Percentiles rank a stretch among this genome's conserved stretches.
phyloP scores from a whole-genome alignment of 2,329 filamentous ascomycete species.

The Talaromyces amestolkiae region DNA sequence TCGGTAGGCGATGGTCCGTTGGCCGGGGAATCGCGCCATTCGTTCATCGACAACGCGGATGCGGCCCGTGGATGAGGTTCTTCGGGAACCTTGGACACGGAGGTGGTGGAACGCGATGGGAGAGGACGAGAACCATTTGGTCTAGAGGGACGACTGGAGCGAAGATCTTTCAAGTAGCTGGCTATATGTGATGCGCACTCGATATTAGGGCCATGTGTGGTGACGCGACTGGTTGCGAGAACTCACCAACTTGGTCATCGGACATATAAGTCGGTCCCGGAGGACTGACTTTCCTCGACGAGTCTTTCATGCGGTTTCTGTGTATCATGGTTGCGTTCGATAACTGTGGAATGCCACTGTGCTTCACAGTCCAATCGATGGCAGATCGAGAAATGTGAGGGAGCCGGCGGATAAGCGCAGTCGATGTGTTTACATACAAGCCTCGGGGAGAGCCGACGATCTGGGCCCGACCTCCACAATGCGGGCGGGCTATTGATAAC shows the following conservation, averaged over 20 bases:
- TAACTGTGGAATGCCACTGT: slow-evolving; percentile 12
- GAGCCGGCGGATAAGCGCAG: not conserved
- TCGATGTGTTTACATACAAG: slow-evolving; percentile 3
- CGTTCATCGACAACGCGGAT: slow-evolving; percentile 44
- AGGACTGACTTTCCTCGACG: slow-evolving; percentile 47
- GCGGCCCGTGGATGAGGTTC: slow-evolving; percentile 41
- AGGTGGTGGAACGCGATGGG: slow-evolving; percentile 34
- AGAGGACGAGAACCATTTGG: slow-evolving; percentile 61
- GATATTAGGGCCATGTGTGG: not conserved
- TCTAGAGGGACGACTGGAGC: slow-evolving; percentile 55
- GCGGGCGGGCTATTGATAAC: slow-evolving; percentile 5
- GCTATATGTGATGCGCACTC: slow-evolving; percentile 41
- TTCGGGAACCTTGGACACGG: slow-evolving; percentile 24
- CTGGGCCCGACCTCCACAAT: slow-evolving; percentile 11
- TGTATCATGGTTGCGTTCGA: slow-evolving; percentile 35
- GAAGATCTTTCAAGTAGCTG: slow-evolving; percentile 59
- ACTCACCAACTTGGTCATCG: slow-evolving; percentile 47
- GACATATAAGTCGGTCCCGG: slow-evolving; percentile 48
- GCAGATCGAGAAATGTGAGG: not conserved
- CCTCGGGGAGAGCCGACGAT: slow-evolving; percentile 1
- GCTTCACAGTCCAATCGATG: slow-evolving; percentile 6
- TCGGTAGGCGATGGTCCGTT: slow-evolving; percentile 24
- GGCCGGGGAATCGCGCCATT: slow-evolving; percentile 23
- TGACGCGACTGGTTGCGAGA: not conserved
- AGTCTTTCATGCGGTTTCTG: slow-evolving; percentile 35